Conservation (phyloP, 2,329 filamentous ascomycete genomes). For the Epichloe bromicola region DNA sequence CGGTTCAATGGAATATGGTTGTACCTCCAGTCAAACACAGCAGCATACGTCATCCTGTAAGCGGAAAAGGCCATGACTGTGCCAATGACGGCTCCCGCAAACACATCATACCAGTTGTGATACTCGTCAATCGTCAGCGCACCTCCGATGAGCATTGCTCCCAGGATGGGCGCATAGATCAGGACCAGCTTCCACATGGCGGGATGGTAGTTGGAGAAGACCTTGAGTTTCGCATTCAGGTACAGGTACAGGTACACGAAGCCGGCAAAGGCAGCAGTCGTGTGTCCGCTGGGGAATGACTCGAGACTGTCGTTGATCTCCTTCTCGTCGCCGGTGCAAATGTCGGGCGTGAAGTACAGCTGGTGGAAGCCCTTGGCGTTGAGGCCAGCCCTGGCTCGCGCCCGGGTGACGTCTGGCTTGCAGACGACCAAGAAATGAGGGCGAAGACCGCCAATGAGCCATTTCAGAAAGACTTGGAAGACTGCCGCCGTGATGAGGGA, state of each 20-base stretch:
- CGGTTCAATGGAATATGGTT: slow-evolving; percentile 53
- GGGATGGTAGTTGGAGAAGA: slow-evolving; percentile 59
- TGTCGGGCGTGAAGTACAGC: slow-evolving; percentile 56
- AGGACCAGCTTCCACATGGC: slow-evolving; percentile 60
- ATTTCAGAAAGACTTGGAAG: slow-evolving; percentile 66
- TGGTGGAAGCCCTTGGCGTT: slow-evolving; percentile 38
- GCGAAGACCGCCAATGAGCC: slow-evolving; percentile 59
- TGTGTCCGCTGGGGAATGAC: slow-evolving; percentile 62
- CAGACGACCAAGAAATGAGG: slow-evolving; percentile 61
- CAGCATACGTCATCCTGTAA: slow-evolving; percentile 56
- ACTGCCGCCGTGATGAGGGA: slow-evolving; percentile 57
- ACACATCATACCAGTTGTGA: slow-evolving; percentile 65
- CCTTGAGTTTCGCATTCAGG: slow-evolving; percentile 67
- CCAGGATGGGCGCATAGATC: slow-evolving; percentile 52
- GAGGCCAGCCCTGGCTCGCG: slow-evolving; percentile 21
- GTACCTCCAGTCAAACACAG: slow-evolving; percentile 54
- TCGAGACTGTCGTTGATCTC: slow-evolving; percentile 58
- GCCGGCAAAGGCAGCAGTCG: slow-evolving; percentile 59
- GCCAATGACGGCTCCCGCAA: slow-evolving; percentile 53
- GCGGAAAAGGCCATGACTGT: slow-evolving; percentile 50
- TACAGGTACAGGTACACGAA: slow-evolving; percentile 61
- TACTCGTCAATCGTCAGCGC: slow-evolving; percentile 59
- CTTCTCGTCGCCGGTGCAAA: slow-evolving; percentile 53
- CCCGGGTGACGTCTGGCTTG: slow-evolving; percentile 33
- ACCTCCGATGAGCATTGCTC: slow-evolving; percentile 54